A percentile compares a stretch with the other conserved stretches of the same genome.
Evolutionary conservation across 306 rosid genomes (phyloP).

Genomic region (Neltuma alba): DNA sequence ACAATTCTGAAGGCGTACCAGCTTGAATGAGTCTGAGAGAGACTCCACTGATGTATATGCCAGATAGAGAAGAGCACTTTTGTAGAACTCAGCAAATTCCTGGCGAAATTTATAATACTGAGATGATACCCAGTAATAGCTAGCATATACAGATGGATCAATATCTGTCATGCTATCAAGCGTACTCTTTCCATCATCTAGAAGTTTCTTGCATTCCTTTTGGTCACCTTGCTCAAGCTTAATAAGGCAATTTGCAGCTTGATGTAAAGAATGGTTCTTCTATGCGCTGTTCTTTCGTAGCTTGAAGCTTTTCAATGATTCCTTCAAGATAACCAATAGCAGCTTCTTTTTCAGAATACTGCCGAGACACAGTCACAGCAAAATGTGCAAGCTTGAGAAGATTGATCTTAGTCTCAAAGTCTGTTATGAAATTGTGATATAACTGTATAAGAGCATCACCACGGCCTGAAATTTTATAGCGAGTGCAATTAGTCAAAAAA

Average conservation of each 20-base stretch:
- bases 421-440: slow-evolving; percentile 96
- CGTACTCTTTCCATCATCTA: slow-evolving; percentile 93
- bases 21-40: slow-evolving; percentile 95
- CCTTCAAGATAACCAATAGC: slow-evolving; percentile 89
- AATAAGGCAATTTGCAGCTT: slow-evolving; percentile 89
- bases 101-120: slow-evolving; percentile 80
- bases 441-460: slow-evolving; percentile 97
- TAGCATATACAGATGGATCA: slow-evolving; percentile 96
- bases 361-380: slow-evolving; percentile 96
- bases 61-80: slow-evolving; percentile 95
- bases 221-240: slow-evolving; percentile 90
- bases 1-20: slow-evolving; percentile 58
- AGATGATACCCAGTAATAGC: slow-evolving; percentile 95
- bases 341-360: slow-evolving; percentile 93
- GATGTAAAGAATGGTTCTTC: slow-evolving; percentile 92
- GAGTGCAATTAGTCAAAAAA: slow-evolving; percentile 26
- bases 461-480: slow-evolving; percentile 64
- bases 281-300: slow-evolving; percentile 87
- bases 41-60: slow-evolving; percentile 97
- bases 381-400: slow-evolving; percentile 99
- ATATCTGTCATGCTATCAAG: slow-evolving; percentile 99
- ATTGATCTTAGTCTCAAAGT: slow-evolving; percentile 97
- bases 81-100: slow-evolving; percentile 99
- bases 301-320: slow-evolving; percentile 85
- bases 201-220: slow-evolving; percentile 87